Evolutionary conservation across 1,284 basidiomycete species (phyloP), one percentile per base, ranked within the genome.

Genomic region (Peniophora sp.): DNA sequence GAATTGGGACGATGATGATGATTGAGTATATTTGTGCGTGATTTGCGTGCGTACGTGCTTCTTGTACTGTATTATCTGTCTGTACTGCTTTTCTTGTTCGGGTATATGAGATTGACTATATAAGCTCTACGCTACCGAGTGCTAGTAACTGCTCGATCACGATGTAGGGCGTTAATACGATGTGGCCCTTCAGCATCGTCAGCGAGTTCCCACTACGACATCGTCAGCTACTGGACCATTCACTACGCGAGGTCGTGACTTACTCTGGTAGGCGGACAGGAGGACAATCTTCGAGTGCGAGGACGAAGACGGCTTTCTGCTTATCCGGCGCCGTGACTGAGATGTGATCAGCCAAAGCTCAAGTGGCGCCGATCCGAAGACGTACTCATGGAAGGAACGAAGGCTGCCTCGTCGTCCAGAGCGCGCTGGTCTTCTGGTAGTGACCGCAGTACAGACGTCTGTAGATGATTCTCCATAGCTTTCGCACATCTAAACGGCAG

Each of bases 331-430:
- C 74, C 0, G 84, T 74, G 11, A 92, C 92, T 94, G 18, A 52
- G 56, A 53, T 52, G 36, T 23, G 45, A 18, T 18, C 3, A 46
- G 24, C 15, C 37, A 47, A 22, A 47, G 22, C 42, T 44, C 14
- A 17, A 35, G 34, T 24, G 48, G 34, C 15, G 14, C 35, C 12
- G 44, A 35, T 8, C 6, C 15, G 23, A 20, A 24, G 12, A 74
- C 83, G 50, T 57, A 92, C 90, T 74, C 88, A 95, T 95, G 0
- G 79, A 76, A 24, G 84, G 87, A 57, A 83, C 80, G 62, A 78
- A 89, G 52, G 76, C 76, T 50, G 72, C 74, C 11, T 75, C 72
- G 56, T 95, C 91, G 53, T 92, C 87, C 50, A 93, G 68, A 44
- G 80, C 76, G 24, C 81, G 76, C 58, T 94, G 83, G 49, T 79